These are phyloP conservation scores for Monilinia laxa DNA, from an alignment of 2,329 filamentous ascomycete genomes.

Conservation along the genomic window DNA sequence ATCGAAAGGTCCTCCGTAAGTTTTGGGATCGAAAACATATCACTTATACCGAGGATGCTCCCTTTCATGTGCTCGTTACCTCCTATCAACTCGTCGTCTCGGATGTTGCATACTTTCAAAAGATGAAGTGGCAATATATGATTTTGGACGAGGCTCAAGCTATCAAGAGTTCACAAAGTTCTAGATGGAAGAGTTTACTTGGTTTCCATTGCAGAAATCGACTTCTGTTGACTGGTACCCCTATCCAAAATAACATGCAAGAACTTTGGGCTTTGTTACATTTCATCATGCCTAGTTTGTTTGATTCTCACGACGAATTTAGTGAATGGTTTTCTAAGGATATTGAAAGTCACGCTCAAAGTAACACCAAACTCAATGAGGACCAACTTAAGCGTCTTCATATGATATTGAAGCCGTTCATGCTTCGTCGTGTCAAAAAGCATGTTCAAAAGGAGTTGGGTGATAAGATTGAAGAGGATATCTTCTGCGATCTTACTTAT, in stretches of 20 bases:
- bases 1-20: conserved; percentile 93
- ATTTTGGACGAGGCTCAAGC: conserved; percentile 98
- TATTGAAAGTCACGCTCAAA: conserved; percentile 97
- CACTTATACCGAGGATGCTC: conserved; percentile 88
- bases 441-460: conserved; percentile 98
- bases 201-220: conserved; percentile 95
- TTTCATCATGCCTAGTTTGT: conserved; percentile 99
- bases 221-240: conserved; percentile 89
- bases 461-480: conserved; percentile 95
- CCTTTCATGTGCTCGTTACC: conserved; percentile 94
- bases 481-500: conserved; percentile 96
- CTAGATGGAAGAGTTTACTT: conserved; percentile 92
- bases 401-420: conserved; percentile 99
- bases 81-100: conserved; percentile 97
- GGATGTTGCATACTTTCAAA: conserved; percentile 96
- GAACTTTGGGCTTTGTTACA: conserved; percentile 96
- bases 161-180: conserved; percentile 97
- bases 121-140: conserved; percentile 99
- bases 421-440: conserved; percentile 99
- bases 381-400: conserved; percentile 95
- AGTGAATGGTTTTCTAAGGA: conserved; percentile 94
- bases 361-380: conserved; percentile 99
- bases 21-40: conserved; percentile 99
- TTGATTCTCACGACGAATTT: conserved; percentile 91
- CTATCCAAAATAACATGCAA: conserved; percentile 99